Evolutionary conservation across 2,329 filamentous ascomycete species (phyloP), one percentile per base, ranked within the genome.

Genomic region (Lasiodiplodia citricola): DNA sequence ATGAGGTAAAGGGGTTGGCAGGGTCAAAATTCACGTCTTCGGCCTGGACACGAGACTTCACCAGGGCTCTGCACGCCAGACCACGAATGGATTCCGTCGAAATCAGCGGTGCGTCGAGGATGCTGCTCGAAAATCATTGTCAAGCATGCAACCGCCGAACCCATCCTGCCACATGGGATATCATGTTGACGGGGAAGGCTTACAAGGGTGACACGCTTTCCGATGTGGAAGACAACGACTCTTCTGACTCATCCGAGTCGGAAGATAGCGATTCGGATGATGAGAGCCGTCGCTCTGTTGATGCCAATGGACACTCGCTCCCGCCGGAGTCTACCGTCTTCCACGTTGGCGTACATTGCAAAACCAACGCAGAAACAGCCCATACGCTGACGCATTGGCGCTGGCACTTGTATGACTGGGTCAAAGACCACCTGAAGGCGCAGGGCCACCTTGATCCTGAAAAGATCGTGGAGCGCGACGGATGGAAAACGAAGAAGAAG

Each of bases 331-430:
- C 80, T 21, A 82, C 73, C 2, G 80, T 81, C 31, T 90, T 86
- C 78, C 84, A 83, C 69, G 77, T 88, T 2, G 88, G 88, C 71
- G 65, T 66, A 23, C 84, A 85, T 70, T 92, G 89, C 81, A 87
- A 85, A 74, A 80, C 81, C 38, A 91, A 90, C 72, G 91, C 92
- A 0, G 84, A 88, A 71, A 90, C 90, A 50, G 90, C 91, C 0
- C 92, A 95, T 75, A 86, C 85, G 0, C 84, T 95, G 3, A 85
- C 88, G 4, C 92, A 96, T 79, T 94, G 92, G 92, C 90, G 90
- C 68, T 87, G 87, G 70, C 87, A 89, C 56, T 87, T 95, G n/a
- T 90, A 92, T 74, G 85, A 90, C 71, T 92, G 87, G 86, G 89
- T 94, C 0, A 83, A 91, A 28, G 84, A 86, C 35, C 87, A 87